Conservation (phyloP, 2,329 filamentous ascomycete species). For the Aspergillus sp. region DNA sequence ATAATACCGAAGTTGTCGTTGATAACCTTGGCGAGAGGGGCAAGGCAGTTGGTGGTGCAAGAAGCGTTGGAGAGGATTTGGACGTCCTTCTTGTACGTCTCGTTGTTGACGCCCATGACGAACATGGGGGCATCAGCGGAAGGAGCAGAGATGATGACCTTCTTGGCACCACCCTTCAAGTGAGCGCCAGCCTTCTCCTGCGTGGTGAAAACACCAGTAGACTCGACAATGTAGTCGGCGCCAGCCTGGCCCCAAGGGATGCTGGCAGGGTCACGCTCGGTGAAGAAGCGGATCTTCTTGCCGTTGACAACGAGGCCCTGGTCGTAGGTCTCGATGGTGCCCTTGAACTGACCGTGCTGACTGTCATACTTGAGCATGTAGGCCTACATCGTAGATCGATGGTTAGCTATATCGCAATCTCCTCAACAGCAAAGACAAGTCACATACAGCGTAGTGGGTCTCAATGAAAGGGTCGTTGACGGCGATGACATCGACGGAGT, state of each 20-base stretch:
- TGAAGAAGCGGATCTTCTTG: conserved; percentile 94
- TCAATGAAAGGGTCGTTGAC: conserved; percentile 99
- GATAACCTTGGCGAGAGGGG: conserved; percentile 98
- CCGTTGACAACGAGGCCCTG: conserved; percentile 82
- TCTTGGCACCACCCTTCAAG: conserved; percentile 96
- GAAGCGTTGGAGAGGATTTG: conserved; percentile 98
- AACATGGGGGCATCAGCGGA: conserved; percentile 92
- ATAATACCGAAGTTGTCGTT: conserved; percentile 97
- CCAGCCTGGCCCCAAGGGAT: conserved; percentile 89
- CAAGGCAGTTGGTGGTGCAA: conserved; percentile 99
- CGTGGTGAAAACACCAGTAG: conserved; percentile 99
- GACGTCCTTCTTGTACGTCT: conserved; percentile 85
- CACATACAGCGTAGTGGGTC: conserved; percentile 90
- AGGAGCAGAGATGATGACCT: conserved; percentile 71
- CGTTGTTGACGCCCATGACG: conserved; percentile 99
- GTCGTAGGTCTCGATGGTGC: conserved; percentile 72
- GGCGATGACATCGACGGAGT: conserved; percentile 81
- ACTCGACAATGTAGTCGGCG: conserved; percentile 94
- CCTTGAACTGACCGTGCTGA: conserved; percentile 96
- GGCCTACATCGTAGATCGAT: conserved; percentile 56
- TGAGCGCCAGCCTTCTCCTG: conserved; percentile 92
- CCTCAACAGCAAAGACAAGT: background rate
- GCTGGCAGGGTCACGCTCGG: conserved; percentile 80
- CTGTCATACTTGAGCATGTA: conserved; percentile 99
- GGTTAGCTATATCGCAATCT: background rate